Percentiles rank a stretch among this genome's conserved stretches.
Conservation (phyloP, 768 basidiomycete genomes). For the Strobilomyces dryophilus region DNA sequence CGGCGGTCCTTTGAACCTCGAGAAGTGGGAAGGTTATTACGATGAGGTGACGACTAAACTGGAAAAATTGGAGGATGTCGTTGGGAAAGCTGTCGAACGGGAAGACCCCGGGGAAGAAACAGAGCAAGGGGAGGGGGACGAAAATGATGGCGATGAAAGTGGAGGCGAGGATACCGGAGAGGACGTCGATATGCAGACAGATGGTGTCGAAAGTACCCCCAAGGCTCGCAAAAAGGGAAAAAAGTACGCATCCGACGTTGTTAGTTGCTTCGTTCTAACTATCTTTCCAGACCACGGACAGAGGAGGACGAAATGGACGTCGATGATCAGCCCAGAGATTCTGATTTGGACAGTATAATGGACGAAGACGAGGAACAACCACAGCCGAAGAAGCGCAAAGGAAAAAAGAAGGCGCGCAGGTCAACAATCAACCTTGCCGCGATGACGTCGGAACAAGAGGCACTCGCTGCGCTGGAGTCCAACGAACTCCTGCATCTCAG, state of each 20-base stretch:
- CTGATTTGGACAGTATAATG: conserved; percentile 34
- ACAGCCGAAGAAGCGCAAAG: conserved; percentile 35
- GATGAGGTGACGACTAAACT: conserved; percentile 58
- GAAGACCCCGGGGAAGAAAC: conserved; percentile 35
- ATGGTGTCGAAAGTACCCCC: conserved; percentile 20
- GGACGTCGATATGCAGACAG: conserved; percentile 33
- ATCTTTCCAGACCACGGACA: conserved; percentile 15
- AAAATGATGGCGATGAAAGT: conserved; percentile 30
- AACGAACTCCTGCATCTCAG: conserved; percentile 63
- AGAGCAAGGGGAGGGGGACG: conserved; percentile 35
- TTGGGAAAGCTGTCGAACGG: conserved; percentile 61
- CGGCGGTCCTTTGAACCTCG: conserved; percentile 72
- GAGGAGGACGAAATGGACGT: conserved; percentile 57
- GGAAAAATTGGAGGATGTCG: conserved; percentile 59
- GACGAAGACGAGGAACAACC: conserved; percentile 36
- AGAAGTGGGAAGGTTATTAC: conserved; percentile 74
- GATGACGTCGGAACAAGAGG: conserved; percentile 66
- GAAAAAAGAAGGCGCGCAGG: conserved; percentile 52
- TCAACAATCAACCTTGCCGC: conserved; percentile 70
- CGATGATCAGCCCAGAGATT: conserved; percentile 37
- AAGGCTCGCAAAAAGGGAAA: conserved; percentile 31
- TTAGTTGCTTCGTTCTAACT: conserved; percentile 8
- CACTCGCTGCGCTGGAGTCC: conserved; percentile 63
- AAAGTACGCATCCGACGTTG: conserved; percentile 12
- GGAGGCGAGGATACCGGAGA: conserved; percentile 34